These are phyloP conservation scores for Pythium periplocum DNA, from an alignment of 352 stramenopile species.

Conservation along the genomic window DNA sequence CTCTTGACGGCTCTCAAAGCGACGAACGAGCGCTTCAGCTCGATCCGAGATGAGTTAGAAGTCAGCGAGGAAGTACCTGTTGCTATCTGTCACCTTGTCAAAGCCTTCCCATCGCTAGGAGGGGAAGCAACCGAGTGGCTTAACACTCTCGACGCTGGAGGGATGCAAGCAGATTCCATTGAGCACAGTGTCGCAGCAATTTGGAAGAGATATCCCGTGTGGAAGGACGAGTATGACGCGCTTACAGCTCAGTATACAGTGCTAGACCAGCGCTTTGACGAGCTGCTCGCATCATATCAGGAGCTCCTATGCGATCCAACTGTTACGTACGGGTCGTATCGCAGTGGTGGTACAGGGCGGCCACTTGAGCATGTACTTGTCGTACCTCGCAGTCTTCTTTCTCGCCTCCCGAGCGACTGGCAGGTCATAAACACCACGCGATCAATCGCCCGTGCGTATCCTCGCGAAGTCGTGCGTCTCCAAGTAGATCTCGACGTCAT, in stretches of 20 bases:
- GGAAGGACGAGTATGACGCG: not conserved
- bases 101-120: not conserved
- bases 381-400: conserved; percentile 1
- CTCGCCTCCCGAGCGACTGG: conserved; percentile 27
- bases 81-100: not conserved
- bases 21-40: no score
- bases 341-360: conserved; percentile 3
- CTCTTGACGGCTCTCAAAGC: not conserved
- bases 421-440: conserved; percentile 43
- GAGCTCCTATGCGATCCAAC: not conserved
- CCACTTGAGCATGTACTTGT: conserved; percentile 4
- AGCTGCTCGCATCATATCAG: not conserved
- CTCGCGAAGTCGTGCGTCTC: conserved; percentile 29
- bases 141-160: not conserved
- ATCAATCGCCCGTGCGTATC: conserved; percentile 33
- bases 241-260: not conserved
- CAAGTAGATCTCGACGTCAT: conserved; percentile 28
- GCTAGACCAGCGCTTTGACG: conserved; percentile 3
- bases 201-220: no score
- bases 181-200: not conserved
- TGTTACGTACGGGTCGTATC: conserved; percentile 7
- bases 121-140: not conserved
- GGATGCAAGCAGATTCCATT: not conserved
- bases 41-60: no score
- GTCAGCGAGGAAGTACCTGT: not conserved